Evolutionary conservation across 345 rosid genomes (phyloP), one percentile per base, ranked within the genome.

Genomic region (Firmiana major): DNA sequence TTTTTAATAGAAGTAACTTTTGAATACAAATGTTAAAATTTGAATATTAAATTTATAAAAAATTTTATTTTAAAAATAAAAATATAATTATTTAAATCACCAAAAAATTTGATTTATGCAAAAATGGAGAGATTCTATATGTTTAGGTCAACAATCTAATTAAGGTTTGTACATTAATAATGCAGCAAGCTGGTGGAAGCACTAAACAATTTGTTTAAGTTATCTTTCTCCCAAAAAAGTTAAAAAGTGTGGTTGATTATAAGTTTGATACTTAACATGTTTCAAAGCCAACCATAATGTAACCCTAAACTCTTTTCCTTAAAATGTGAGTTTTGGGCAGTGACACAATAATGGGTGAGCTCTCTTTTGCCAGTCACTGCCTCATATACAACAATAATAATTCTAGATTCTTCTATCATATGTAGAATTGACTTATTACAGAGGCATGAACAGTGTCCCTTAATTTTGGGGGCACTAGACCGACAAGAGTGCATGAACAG

Each of bases 401-500:
- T 75, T 77, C 71, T 74, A 74, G 83, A 79, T 81, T 81, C 65
- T 76, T 81, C 81, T 9, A 69, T 64, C 73, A 42, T 57, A 51
- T 68, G 43, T 16, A 51, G 60, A n/a, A 79, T 42, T 80, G 79
- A 81, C 75, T 55, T 46, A 48, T 42, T 66, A 68, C 38, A 31
- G 26, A 60, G 38, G 5, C 66, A 73, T 73, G 65, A 78, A 63
- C 68, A 67, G 74, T 71, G 70, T 64, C 71, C 80, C 83, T 9
- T 82, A 79, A 76, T 62, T 65, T 78, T 76, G 70, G 77, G 74
- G 84, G 76, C 85, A 78, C 83, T 78, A 65, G 75, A 57, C 81
- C 86, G 79, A 79, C 81, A 77, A 75, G 70, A 75, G 80, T 84
- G 82, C 76, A 75, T 63, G 76, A 78, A 83, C 79, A 82, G 86